Conservation (phyloP, 768 basidiomycete species). For the Dendrothele bispora region DNA sequence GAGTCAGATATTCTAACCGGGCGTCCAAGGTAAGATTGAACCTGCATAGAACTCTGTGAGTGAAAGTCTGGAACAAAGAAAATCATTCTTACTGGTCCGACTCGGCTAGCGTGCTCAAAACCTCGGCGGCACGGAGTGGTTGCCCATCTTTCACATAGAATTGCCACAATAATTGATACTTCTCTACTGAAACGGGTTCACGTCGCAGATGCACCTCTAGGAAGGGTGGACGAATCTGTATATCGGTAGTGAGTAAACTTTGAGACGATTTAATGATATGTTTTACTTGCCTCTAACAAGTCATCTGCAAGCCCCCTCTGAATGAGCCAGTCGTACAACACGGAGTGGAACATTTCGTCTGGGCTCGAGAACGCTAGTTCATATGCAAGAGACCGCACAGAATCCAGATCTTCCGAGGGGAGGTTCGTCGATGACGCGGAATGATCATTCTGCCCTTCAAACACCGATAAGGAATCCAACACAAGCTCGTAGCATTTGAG, state of each 20-base stretch:
- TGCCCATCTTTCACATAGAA: slow-evolving; percentile 94
- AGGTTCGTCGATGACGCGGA: slow-evolving; percentile 20
- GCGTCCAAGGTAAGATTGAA: slow-evolving; percentile 68
- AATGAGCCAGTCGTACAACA: slow-evolving; percentile 94
- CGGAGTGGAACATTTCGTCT: slow-evolving; percentile 93
- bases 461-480: slow-evolving; percentile 76
- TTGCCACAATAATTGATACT: slow-evolving; percentile 92
- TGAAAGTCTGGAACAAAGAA: slow-evolving; percentile 2
- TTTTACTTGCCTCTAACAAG: slow-evolving; percentile 72
- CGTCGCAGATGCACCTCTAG: slow-evolving; percentile 86
- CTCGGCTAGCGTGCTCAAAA: slow-evolving; percentile 81
- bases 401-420: slow-evolving; percentile 55
- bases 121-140: slow-evolving; percentile 84
- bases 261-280: slow-evolving; percentile 1
- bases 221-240: slow-evolving; percentile 80
- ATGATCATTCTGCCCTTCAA: slow-evolving; percentile 61
- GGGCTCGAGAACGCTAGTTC: slow-evolving; percentile 80
- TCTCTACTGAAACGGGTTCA: slow-evolving; percentile 77
- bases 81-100: slow-evolving; percentile 67
- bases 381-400: slow-evolving; percentile 82
- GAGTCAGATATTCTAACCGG: slow-evolving; percentile 88
- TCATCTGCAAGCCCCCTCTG: slow-evolving; percentile 78
- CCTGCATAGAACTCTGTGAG: slow-evolving; percentile 32
- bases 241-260: slow-evolving; percentile 11
- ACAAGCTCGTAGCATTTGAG: slow-evolving; percentile 80